Percentiles rank a stretch among this genome's conserved stretches.
phyloP scores from a whole-genome alignment of 1,284 basidiomycete species.

The Sporisorium graminicola region DNA sequence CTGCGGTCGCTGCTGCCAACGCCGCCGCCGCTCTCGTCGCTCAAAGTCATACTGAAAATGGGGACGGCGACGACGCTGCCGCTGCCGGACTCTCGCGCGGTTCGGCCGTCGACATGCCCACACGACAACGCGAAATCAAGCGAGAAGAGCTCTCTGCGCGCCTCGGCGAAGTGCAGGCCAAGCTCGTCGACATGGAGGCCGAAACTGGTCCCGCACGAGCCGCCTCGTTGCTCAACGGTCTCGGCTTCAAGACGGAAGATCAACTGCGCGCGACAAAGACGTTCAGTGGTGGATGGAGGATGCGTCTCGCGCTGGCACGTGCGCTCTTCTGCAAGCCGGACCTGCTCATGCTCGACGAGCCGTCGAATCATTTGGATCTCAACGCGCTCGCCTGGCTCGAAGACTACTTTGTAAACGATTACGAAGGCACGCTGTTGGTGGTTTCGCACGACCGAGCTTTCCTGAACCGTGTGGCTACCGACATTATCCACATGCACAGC shows the following conservation, averaged over 20 bases:
- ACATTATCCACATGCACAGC: conserved; percentile 97
- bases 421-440: conserved; percentile 92
- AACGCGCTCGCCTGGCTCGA: conserved; percentile 72
- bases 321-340: conserved; percentile 88
- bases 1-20: conserved; percentile 49
- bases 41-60: conserved; percentile 16
- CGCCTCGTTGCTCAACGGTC: conserved; percentile 86
- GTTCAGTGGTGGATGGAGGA: conserved; percentile 99
- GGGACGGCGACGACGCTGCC: conserved; percentile 28
- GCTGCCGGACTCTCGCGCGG: conserved; percentile 51
- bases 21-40: conserved; percentile 43
- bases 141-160: conserved; percentile 84
- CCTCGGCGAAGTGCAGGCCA: conserved; percentile 90
- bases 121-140: conserved; percentile 67
- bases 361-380: conserved; percentile 89
- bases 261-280: conserved; percentile 76
- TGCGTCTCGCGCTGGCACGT: conserved; percentile 98
- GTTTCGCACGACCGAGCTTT: conserved; percentile 99
- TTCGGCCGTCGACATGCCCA: conserved; percentile 66
- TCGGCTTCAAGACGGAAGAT: conserved; percentile 90
- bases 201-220: conserved; percentile 95
- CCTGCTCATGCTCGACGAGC: conserved; percentile 71
- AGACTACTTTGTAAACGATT: conserved; percentile 83
- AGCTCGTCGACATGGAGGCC: conserved; percentile 95
- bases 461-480: conserved; percentile 96